Conservation (phyloP, 2,329 filamentous ascomycete species). For the Didymella exigua region DNA sequence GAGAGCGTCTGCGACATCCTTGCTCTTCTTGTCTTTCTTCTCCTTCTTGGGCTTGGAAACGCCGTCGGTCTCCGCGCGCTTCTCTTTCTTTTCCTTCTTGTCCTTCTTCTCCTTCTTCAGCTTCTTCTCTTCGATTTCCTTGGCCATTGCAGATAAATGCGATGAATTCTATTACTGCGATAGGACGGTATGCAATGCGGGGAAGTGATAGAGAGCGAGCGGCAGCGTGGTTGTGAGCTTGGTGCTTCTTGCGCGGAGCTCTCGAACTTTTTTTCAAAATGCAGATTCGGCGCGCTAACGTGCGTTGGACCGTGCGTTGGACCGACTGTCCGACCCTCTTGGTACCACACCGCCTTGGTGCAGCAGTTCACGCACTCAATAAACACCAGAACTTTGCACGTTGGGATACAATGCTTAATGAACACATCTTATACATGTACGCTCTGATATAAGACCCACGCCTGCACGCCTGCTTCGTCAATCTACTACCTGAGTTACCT, state of each 20-base stretch:
- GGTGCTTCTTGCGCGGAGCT: conserved; percentile 24
- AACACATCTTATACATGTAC: conserved; percentile 34
- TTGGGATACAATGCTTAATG: neutral
- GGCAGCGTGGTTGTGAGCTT: conserved; percentile 11
- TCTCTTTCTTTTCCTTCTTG: conserved; percentile 69
- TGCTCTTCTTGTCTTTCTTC: conserved; percentile 71
- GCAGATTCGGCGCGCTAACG: conserved; percentile 13
- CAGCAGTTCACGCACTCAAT: neutral
- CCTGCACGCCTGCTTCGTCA: conserved; percentile 25
- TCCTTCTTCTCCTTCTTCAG: conserved; percentile 61
- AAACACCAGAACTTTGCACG: neutral
- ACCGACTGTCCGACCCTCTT: neutral
- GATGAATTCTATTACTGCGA: neutral
- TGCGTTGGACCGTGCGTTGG: neutral
- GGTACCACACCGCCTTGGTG: neutral
- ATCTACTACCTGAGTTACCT: conserved; percentile 27
- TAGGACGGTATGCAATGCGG: neutral
- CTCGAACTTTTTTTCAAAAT: conserved; percentile 25
- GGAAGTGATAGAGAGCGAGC: conserved; percentile 3
- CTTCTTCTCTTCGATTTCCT: conserved; percentile 48
- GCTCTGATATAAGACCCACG: conserved; percentile 26
- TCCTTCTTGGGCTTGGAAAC: conserved; percentile 60
- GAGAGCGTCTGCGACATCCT: conserved; percentile 59
- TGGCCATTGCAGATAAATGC: conserved; percentile 38
- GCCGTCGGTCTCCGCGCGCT: conserved; percentile 56